phyloP scores from a whole-genome alignment of 2,329 filamentous ascomycete species.

The Zymoseptoria crescenta region DNA sequence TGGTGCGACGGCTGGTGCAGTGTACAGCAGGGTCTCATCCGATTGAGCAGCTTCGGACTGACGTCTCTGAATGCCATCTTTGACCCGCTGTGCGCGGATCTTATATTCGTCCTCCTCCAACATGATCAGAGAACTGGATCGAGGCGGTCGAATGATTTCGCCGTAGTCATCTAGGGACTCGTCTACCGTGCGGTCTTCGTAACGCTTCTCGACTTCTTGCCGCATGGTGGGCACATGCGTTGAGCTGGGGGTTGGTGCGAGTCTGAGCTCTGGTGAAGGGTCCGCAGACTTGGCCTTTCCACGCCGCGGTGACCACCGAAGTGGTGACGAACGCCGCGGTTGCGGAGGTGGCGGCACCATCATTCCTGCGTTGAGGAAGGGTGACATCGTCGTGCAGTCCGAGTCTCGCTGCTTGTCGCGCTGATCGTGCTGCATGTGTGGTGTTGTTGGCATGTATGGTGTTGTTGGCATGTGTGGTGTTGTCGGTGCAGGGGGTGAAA shows the following conservation, averaged over 20 bases:
- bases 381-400: conserved; percentile 22
- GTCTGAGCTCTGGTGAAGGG: not conserved
- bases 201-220: not conserved
- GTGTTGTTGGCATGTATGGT: not conserved
- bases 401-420: conserved; percentile 12
- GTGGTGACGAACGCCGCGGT: not conserved
- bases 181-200: not conserved
- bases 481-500: not conserved
- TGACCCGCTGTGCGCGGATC: not conserved
- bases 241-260: not conserved
- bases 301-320: not conserved
- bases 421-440: not conserved
- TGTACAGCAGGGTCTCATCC: not conserved
- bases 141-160: not conserved
- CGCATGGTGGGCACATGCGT: not conserved
- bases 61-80: not conserved
- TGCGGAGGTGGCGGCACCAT: conserved; percentile 6
- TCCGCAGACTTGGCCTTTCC: not conserved
- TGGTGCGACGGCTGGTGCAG: not conserved
- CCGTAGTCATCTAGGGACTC: not conserved
- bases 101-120: not conserved
- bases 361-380: conserved; percentile 22
- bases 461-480: not conserved
- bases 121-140: not conserved
- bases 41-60: not conserved